phyloP scores from a whole-genome alignment of 495 filamentous ascomycete genomes.

The Aspergillus saccharolyticus region DNA sequence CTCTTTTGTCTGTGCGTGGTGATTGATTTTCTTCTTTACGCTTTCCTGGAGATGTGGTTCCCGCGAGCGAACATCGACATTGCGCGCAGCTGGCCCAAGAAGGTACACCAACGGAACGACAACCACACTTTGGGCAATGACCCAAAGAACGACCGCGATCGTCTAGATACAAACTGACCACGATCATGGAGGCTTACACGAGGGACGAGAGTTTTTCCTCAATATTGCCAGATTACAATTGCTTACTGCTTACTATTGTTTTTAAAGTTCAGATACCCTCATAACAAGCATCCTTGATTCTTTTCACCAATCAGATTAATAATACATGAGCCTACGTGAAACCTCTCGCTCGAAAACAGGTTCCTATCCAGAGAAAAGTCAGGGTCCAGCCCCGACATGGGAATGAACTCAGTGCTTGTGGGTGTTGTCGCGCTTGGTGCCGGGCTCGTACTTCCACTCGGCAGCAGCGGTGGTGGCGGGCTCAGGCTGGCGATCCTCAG shows the following conservation, averaged over 20 bases:
- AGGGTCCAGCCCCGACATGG: neutral
- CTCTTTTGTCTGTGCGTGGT: constrained; percentile 92
- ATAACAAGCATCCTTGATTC: neutral
- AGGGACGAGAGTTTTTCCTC: neutral
- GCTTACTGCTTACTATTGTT: neutral
- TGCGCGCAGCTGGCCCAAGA: constrained; percentile 86
- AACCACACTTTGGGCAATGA: neutral
- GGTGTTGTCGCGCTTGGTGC: constrained; percentile 18
- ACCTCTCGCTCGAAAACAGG: neutral
- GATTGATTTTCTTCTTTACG: constrained; percentile 84
- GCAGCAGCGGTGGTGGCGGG: constrained; percentile 43
- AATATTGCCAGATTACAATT: constrained; percentile 16
- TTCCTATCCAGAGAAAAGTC: neutral
- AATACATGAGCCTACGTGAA: constrained; percentile 5
- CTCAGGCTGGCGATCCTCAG: constrained; percentile 43
- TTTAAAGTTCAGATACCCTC: neutral
- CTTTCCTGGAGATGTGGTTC: constrained; percentile 80
- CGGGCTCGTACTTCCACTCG: constrained; percentile 38
- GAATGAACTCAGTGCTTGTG: neutral
- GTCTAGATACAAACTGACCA: neutral
- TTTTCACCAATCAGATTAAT: constrained; percentile 1
- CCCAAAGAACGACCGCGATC: constrained; percentile 10
- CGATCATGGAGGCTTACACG: too few species aligned
- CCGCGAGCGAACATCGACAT: constrained; percentile 83
- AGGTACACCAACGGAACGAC: constrained; percentile 30